Conservation (phyloP, 768 basidiomycete genomes). For the Amanita inopinata region DNA sequence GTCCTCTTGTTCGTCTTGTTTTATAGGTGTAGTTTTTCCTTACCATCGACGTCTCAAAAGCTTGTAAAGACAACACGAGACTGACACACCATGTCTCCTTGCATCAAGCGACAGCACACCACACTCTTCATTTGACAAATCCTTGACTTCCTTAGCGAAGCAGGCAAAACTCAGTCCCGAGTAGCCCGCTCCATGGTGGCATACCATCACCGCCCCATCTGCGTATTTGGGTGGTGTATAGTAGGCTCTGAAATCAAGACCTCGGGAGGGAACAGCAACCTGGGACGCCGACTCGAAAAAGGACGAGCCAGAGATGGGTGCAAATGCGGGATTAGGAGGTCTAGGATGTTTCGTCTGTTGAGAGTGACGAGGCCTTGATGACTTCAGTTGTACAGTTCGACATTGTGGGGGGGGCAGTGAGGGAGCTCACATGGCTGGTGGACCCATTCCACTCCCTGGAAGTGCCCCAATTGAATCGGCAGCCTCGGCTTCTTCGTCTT, state of each 20-base stretch:
- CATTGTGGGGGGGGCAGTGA: constrained; percentile 5
- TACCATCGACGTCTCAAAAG: neutral
- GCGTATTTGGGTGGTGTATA: constrained; percentile 60
- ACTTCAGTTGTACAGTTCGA: neutral
- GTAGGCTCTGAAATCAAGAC: constrained; percentile 71
- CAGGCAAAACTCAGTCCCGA: constrained; percentile 85
- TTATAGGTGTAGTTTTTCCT: constrained; percentile 6
- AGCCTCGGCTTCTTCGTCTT: constrained; percentile 43
- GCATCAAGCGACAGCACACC: constrained; percentile 81
- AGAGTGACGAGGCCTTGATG: constrained; percentile 12
- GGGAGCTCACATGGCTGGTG: constrained; percentile 49
- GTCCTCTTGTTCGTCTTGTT: constrained; percentile 16
- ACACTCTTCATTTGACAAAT: constrained; percentile 53
- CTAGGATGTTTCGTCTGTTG: constrained; percentile 18
- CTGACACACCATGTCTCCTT: constrained; percentile 70
- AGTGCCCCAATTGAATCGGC: constrained; percentile 51
- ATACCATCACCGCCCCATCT: constrained; percentile 67
- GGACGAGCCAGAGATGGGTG: constrained; percentile 67
- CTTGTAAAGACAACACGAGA: neutral
- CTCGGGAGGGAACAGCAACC: constrained; percentile 52
- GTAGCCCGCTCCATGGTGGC: constrained; percentile 94
- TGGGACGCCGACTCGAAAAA: constrained; percentile 79
- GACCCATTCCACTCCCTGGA: constrained; percentile 48
- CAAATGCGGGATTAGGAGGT: constrained; percentile 48
- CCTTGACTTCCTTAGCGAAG: constrained; percentile 71